Conservation (phyloP, 495 filamentous ascomycete genomes). For the Aspergillus funiculosus region DNA sequence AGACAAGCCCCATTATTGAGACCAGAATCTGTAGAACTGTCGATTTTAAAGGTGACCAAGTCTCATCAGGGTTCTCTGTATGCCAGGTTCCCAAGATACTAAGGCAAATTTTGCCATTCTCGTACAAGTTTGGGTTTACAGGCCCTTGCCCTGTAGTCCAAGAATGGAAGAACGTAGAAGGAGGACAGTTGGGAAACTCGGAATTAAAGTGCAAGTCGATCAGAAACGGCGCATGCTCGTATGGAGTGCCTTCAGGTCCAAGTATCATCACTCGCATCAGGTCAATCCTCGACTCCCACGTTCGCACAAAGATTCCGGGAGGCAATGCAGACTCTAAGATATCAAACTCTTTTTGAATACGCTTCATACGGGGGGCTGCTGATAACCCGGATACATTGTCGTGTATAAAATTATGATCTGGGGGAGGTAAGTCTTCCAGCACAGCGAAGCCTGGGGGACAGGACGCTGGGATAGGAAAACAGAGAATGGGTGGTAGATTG, state of each 20-base stretch:
- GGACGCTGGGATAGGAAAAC: slow-evolving; percentile 18
- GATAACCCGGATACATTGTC: slow-evolving; percentile 9
- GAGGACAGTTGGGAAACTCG: slow-evolving; percentile 45
- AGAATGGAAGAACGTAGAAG: slow-evolving; percentile 50
- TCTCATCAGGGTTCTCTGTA: slow-evolving; percentile 44
- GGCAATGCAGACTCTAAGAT: slow-evolving; percentile 53
- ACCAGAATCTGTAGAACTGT: slow-evolving; percentile 56
- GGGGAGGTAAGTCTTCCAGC: slow-evolving; percentile 40
- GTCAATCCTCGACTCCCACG: slow-evolving; percentile 55
- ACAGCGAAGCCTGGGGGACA: slow-evolving; percentile 36
- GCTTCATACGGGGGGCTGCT: slow-evolving; percentile 31
- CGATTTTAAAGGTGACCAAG: slow-evolving; percentile 46
- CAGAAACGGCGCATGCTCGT: slow-evolving; percentile 56
- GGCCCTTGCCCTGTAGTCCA: slow-evolving; percentile 48
- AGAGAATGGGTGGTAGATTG: slow-evolving; percentile 10
- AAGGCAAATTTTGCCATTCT: slow-evolving; percentile 57
- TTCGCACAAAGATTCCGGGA: slow-evolving; percentile 50
- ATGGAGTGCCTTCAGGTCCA: slow-evolving; percentile 55
- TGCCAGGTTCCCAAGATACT: slow-evolving; percentile 58
- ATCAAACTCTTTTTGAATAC: slow-evolving; percentile 50
- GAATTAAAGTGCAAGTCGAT: slow-evolving; percentile 49
- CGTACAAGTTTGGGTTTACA: slow-evolving; percentile 60
- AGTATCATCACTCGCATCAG: slow-evolving; percentile 54
- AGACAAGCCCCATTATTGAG: slow-evolving; percentile 53
- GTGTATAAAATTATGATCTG: slow-evolving; percentile 43